A percentile compares a stretch with the other conserved stretches of the same genome.
phyloP scores from a whole-genome alignment of 331 rosid species.

The Pyracantha coccinea region DNA sequence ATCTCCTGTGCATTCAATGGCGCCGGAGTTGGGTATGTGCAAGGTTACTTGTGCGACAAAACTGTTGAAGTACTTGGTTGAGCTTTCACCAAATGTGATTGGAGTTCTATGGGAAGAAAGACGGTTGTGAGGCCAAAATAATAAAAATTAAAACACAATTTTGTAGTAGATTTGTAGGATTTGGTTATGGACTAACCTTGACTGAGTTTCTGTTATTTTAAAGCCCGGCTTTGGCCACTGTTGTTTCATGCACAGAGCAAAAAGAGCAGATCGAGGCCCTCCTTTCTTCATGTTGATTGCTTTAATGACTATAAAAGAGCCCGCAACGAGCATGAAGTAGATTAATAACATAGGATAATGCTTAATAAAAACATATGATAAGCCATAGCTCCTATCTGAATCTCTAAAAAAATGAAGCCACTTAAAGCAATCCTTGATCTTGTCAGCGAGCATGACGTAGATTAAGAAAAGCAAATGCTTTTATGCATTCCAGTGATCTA shows the following conservation, averaged over 20 bases:
- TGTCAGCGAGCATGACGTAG: not conserved
- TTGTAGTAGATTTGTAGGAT: not conserved
- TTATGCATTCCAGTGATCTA: not conserved
- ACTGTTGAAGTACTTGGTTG: slow-evolving; percentile 43
- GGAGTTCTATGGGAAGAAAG: slow-evolving; percentile 30
- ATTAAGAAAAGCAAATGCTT: not conserved
- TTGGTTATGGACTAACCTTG: slow-evolving; percentile 35
- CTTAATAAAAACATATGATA: not conserved
- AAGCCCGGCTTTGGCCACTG: slow-evolving; percentile 82
- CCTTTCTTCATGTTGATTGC: slow-evolving; percentile 66
- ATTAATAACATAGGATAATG: not conserved
- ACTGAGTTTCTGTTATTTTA: slow-evolving; percentile 45
- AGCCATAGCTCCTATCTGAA: not conserved
- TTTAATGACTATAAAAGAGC: slow-evolving; percentile 32
- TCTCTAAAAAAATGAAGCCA: not conserved
- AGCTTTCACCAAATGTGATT: slow-evolving; percentile 37
- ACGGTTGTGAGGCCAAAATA: not conserved
- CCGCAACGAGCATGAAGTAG: not conserved
- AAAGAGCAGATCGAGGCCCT: slow-evolving; percentile 68
- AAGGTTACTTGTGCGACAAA: slow-evolving; percentile 48
- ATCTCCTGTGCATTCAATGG: slow-evolving; percentile 57
- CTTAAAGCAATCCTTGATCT: not conserved
- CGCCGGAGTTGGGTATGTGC: slow-evolving; percentile 54
- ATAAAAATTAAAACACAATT: not conserved
- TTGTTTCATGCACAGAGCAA: slow-evolving; percentile 52